Evolutionary conservation across 306 rosid species (phyloP).

Genomic region (Sechiopsis laciniata): DNA sequence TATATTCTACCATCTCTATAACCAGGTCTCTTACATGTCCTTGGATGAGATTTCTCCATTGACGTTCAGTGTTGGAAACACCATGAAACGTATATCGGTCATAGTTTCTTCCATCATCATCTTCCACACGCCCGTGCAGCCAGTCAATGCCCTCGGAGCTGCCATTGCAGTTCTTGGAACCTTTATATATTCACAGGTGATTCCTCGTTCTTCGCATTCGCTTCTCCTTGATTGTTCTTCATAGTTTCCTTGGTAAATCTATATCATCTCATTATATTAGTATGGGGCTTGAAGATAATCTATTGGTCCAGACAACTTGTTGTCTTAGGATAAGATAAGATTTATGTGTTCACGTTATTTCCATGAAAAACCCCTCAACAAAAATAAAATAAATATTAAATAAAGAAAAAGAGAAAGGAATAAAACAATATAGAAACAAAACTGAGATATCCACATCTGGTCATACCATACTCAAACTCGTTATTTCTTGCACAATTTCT

Average conservation of each 20-base stretch:
- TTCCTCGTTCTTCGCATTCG: constrained; percentile 2
- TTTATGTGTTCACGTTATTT: constrained; percentile 14
- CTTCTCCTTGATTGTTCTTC: not conserved
- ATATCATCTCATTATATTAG: not conserved
- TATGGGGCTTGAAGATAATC: constrained; percentile 9
- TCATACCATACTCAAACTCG: not conserved
- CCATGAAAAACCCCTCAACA: not conserved
- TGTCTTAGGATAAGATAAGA: constrained; percentile 9
- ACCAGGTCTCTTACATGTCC: constrained; percentile 97
- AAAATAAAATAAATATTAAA: not conserved
- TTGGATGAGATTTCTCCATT: constrained; percentile 92
- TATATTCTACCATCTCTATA: constrained; percentile 88
- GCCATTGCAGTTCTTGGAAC: constrained; percentile 91
- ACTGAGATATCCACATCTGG: not conserved
- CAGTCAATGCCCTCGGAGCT: constrained; percentile 87
- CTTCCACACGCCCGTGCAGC: constrained; percentile 93
- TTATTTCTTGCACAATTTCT: not conserved
- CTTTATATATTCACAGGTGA: constrained; percentile 93
- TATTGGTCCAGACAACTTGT: constrained; percentile 8
- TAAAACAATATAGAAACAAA: not conserved
- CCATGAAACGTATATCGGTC: constrained; percentile 97
- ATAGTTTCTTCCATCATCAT: constrained; percentile 91
- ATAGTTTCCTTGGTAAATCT: not conserved
- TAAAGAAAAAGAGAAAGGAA: not conserved
- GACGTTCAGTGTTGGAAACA: constrained; percentile 93